These are phyloP conservation scores for Trichoderma atroviride DNA, from an alignment of 2,329 filamentous ascomycete species.

Conservation along the genomic window DNA sequence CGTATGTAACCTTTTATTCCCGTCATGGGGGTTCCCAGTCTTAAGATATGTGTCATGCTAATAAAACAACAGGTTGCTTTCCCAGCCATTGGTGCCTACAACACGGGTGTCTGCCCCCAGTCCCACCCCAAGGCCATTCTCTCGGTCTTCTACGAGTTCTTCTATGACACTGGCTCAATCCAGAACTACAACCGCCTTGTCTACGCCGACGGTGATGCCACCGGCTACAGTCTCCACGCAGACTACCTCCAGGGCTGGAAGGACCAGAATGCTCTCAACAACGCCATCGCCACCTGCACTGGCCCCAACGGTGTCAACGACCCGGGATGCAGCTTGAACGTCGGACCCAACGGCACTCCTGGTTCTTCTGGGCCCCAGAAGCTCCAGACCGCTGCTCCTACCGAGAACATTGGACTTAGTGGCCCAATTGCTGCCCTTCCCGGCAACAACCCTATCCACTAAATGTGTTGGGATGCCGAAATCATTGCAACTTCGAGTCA, in stretches of 20 bases:
- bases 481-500: neutral
- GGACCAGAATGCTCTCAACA: constrained; percentile 34
- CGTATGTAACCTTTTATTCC: neutral
- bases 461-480: neutral
- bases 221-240: constrained; percentile 37
- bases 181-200: constrained; percentile 35
- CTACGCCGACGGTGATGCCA: constrained; percentile 36
- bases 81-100: constrained; percentile 30
- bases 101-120: constrained; percentile 27
- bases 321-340: constrained; percentile 34
- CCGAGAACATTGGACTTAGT: constrained; percentile 34
- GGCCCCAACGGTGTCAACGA: constrained; percentile 33
- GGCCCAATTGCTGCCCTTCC: constrained; percentile 33
- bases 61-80: constrained; percentile 34
- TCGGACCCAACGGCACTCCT: constrained; percentile 32
- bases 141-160: constrained; percentile 51
- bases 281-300: constrained; percentile 35
- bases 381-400: constrained; percentile 31
- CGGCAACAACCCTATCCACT: constrained; percentile 35
- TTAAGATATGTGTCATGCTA: neutral
- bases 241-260: constrained; percentile 39
- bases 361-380: constrained; percentile 30
- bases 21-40: no score
- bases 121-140: constrained; percentile 48
- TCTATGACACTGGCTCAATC: constrained; percentile 45